Conservation (phyloP, 352 stramenopile species). For the Phytophthora litchii region DNA sequence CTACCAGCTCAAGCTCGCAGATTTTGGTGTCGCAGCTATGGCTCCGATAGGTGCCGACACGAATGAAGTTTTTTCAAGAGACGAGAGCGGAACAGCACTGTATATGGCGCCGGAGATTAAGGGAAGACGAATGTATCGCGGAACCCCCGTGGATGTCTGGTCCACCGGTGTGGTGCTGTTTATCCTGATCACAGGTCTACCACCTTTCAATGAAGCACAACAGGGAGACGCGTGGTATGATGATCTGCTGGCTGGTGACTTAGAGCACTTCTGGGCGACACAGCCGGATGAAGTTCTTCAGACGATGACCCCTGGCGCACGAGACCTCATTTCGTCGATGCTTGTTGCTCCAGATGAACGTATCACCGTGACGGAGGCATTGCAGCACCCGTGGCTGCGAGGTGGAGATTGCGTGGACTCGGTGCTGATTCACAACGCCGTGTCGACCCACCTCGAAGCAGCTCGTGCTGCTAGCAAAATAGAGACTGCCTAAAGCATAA, state of each 20-base stretch:
- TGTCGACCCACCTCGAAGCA: slow-evolving; percentile 46
- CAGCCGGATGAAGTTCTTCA: slow-evolving; percentile 44
- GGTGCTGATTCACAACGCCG: slow-evolving; percentile 34
- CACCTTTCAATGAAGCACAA: slow-evolving; percentile 82
- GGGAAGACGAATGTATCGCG: slow-evolving; percentile 61
- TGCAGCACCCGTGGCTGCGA: slow-evolving; percentile 67
- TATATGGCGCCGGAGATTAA: slow-evolving; percentile 91
- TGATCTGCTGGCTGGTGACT: slow-evolving; percentile 50
- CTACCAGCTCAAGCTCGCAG: slow-evolving; percentile 90
- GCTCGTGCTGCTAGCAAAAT: slow-evolving; percentile 26
- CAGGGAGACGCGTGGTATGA: slow-evolving; percentile 83
- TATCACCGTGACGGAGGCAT: slow-evolving; percentile 56
- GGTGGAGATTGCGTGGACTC: slow-evolving; percentile 51
- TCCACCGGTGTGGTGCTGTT: slow-evolving; percentile 90
- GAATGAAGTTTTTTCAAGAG: slow-evolving; percentile 35
- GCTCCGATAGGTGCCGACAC: slow-evolving; percentile 22
- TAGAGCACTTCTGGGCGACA: slow-evolving; percentile 62
- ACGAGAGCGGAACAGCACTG: slow-evolving; percentile 80
- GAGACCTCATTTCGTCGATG: slow-evolving; percentile 77
- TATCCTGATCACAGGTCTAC: slow-evolving; percentile 90
- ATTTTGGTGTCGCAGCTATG: slow-evolving; percentile 93
- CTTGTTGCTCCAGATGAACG: slow-evolving; percentile 67
- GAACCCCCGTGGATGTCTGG: slow-evolving; percentile 88
- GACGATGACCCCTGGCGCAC: slow-evolving; percentile 54
- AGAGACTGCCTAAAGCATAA: slow-evolving; percentile 9